Base-by-base conservation (phyloP, 164 flowering plant genomes). In the Buxus sempervirens region DNA sequence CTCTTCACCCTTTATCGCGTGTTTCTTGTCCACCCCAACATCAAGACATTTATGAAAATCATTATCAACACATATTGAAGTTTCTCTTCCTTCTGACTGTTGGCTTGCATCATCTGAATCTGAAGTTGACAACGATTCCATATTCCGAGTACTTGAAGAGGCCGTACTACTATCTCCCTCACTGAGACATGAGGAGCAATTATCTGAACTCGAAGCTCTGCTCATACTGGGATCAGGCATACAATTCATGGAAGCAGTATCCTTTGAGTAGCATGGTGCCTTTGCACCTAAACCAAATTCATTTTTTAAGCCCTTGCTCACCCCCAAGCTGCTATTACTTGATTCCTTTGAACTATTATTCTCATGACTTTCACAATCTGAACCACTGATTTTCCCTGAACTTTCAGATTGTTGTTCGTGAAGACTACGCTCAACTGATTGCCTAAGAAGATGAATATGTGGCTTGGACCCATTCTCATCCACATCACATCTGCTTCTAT, bases 91-190 rank as follows among this genome's bases (percentile, higher is more conserved):
- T 72, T 88, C 95, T 62, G 90, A 86, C 48, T 81, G 83, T 55
- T 76, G 90, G 71, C 83, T 83, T 20, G 86, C 76, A 70, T 86
- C 91, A 68, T 94, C 95, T 22, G 96, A 91, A 80, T 90, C 96
- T 28, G 98, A 88, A 22, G 80, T 80, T 24, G 83, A 85, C 56
- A 84, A 81, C 5, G 86, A 88, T 60, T 88, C 97, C 6, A 73
- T 62, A 78, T 82, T 88, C 69, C 74, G 96, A 51, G 74, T 67
- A 65, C 84, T 82, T 22, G 88, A 85, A 38, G 86, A 83, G 42
- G 76, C 79, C 54, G 83, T 73, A 70, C 81, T 84, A 79, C 86
- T 83, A 75, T 89, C 96, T 65, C 90, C 98, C 75, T 89, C 97
- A 67, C 96, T 90, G 14, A 81, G 89, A 76, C 89, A 90, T 28